phyloP scores from a whole-genome alignment of 345 rosid genomes.

The Raphanus raphanistrum region DNA sequence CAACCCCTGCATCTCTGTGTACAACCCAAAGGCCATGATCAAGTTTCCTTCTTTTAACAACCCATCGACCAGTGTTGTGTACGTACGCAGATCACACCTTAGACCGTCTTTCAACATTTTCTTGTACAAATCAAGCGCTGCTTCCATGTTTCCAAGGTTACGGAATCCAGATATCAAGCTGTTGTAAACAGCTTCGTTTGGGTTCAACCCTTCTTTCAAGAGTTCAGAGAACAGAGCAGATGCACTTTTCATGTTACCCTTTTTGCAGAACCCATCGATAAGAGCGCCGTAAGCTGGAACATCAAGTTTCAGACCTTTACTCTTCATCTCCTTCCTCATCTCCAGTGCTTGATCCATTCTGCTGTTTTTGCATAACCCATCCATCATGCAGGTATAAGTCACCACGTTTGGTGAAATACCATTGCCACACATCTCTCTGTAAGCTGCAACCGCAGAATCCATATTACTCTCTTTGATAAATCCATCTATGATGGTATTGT shows the following conservation, averaged over 20 bases:
- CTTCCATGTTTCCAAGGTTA: slow-evolving; percentile 59
- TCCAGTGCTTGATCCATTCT: slow-evolving; percentile 38
- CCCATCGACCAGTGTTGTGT: slow-evolving; percentile 75
- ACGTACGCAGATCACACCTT: slow-evolving; percentile 53
- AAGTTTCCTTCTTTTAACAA: slow-evolving; percentile 61
- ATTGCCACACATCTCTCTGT: slow-evolving; percentile 55
- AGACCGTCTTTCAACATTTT: slow-evolving; percentile 65
- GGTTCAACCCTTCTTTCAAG: slow-evolving; percentile 58
- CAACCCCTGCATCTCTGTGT: slow-evolving; percentile 61
- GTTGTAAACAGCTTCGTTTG: slow-evolving; percentile 54
- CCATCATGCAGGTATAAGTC: slow-evolving; percentile 67
- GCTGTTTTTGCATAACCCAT: slow-evolving; percentile 40
- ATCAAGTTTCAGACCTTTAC: slow-evolving; percentile 58
- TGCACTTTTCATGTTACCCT: slow-evolving; percentile 63
- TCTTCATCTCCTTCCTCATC: slow-evolving; percentile 46
- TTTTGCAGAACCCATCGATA: slow-evolving; percentile 60
- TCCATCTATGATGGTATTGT: slow-evolving; percentile 69
- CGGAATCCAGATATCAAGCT: slow-evolving; percentile 72
- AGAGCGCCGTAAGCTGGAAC: slow-evolving; percentile 50
- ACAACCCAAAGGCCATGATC: slow-evolving; percentile 57
- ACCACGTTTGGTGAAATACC: slow-evolving; percentile 61
- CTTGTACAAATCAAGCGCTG: slow-evolving; percentile 55
- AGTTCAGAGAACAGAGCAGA: slow-evolving; percentile 57
- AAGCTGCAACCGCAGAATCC: slow-evolving; percentile 50
- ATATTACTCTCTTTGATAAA: slow-evolving; percentile 57